These are phyloP conservation scores for Alternaria triticimaculans DNA, from an alignment of 2,329 filamentous ascomycete species.

Conservation along the genomic window DNA sequence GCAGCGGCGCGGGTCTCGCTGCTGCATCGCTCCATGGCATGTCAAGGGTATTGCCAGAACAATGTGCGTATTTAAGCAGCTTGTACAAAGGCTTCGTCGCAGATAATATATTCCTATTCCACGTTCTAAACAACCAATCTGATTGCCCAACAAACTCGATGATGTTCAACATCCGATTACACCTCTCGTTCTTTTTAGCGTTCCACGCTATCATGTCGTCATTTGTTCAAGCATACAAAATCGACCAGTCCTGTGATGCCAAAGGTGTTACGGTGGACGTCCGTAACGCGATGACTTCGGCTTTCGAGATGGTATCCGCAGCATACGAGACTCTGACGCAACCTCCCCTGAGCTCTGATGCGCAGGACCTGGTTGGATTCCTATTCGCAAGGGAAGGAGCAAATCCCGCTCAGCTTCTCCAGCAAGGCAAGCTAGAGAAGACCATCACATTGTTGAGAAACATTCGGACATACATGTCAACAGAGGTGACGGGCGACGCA, in stretches of 20 bases:
- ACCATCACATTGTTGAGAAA: not conserved
- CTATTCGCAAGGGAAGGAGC: constrained; percentile 8
- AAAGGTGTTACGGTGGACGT: constrained; percentile 8
- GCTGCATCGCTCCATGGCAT: too few species aligned
- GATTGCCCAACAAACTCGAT: not conserved
- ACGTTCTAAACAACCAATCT: too few species aligned
- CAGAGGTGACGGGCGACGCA: not conserved
- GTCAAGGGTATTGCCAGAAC: too few species aligned
- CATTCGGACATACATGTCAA: not conserved
- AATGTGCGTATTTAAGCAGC: too few species aligned
- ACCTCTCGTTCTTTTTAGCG: not conserved
- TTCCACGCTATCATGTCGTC: not conserved
- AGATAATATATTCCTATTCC: too few species aligned
- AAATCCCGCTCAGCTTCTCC: not conserved
- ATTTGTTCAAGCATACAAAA: constrained; percentile 3
- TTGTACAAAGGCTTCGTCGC: too few species aligned
- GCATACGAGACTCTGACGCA: not conserved
- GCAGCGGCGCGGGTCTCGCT: too few species aligned
- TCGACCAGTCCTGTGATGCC: constrained; percentile 9
- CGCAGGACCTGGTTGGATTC: not conserved
- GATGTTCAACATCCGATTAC: not conserved
- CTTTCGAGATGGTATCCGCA: constrained; percentile 15
- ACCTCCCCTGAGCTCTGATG: not conserved
- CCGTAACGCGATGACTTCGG: constrained; percentile 8
- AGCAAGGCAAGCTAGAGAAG: not conserved